A percentile compares a stretch with the other conserved stretches of the same genome.
Evolutionary conservation across 106 monocot genomes (phyloP).

Genomic region (Dendrobium catenatum): DNA sequence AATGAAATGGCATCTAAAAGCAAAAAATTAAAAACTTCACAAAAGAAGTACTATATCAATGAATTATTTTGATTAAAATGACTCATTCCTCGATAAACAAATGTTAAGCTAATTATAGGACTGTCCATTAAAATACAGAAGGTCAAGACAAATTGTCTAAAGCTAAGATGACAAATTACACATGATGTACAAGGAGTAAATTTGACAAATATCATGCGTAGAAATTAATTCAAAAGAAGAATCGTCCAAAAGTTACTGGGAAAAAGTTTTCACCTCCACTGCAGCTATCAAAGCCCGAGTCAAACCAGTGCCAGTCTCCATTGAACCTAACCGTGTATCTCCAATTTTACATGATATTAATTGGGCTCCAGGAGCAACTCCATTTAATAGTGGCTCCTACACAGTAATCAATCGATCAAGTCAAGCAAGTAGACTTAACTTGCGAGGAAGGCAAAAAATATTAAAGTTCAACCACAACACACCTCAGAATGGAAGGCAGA

Average conservation of each 20-base stretch:
- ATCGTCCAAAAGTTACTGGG: not conserved
- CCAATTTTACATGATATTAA: slow-evolving; percentile 98
- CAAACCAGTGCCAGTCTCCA: slow-evolving; percentile 94
- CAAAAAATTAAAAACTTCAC: not conserved
- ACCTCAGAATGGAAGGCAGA: slow-evolving; percentile 88
- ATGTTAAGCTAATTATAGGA: not conserved
- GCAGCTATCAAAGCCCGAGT: slow-evolving; percentile 86
- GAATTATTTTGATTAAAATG: not conserved
- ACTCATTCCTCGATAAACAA: not conserved
- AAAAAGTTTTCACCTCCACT: slow-evolving; percentile 50
- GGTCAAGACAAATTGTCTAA: not conserved
- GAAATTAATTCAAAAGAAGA: not conserved
- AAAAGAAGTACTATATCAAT: not conserved
- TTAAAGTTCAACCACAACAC: not conserved
- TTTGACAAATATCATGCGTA: not conserved
- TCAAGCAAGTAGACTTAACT: not conserved
- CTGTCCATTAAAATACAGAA: not conserved
- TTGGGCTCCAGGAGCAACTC: slow-evolving; percentile 96
- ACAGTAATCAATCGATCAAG: slow-evolving; percentile 6
- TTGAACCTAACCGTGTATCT: slow-evolving; percentile 83
- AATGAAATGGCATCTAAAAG: not conserved
- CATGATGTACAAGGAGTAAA: not conserved
- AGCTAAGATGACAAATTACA: not conserved
- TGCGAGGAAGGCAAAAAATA: slow-evolving; percentile 3
- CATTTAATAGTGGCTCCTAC: slow-evolving; percentile 92